Evolutionary conservation across 345 rosid species (phyloP).

Genomic region (Populus deltoides): DNA sequence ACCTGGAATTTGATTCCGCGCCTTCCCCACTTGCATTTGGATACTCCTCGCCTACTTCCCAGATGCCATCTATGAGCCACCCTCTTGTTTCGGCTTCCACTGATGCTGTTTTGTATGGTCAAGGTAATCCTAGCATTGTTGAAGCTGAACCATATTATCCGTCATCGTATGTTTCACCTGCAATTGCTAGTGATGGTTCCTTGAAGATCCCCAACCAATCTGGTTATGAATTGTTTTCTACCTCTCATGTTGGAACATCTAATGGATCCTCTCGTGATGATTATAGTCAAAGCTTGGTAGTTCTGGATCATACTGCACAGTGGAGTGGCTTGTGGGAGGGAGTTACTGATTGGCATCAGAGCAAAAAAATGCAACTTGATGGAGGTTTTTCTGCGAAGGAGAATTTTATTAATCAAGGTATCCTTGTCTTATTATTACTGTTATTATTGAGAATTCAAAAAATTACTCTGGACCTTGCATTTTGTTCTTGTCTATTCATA

Average conservation of each 20-base stretch:
- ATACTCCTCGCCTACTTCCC: conserved; percentile 23
- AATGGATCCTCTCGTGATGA: conserved; percentile 21
- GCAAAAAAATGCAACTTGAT: conserved; percentile 19
- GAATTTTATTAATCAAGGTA: conserved; percentile 41
- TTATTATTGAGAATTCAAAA: neutral
- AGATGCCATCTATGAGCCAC: conserved; percentile 16
- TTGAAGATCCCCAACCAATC: conserved; percentile 15
- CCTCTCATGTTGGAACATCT: conserved; percentile 20
- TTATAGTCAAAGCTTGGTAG: conserved; percentile 26
- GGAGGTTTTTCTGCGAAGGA: conserved; percentile 27
- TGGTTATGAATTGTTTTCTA: conserved; percentile 23
- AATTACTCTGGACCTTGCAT: neutral
- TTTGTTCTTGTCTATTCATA: neutral
- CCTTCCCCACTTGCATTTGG: conserved; percentile 24
- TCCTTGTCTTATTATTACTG: neutral
- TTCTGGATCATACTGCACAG: conserved; percentile 9
- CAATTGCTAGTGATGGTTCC: conserved; percentile 3
- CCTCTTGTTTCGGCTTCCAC: conserved; percentile 21
- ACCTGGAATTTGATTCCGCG: conserved; percentile 12
- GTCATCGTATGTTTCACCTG: conserved; percentile 31
- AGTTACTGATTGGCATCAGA: conserved; percentile 25
- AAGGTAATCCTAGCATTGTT: conserved; percentile 12
- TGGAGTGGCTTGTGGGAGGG: conserved; percentile 41
- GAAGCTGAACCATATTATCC: conserved; percentile 43
- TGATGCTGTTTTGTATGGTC: conserved; percentile 25